Conservation (phyloP, 805 yeast species). For the Pichia insulana region DNA sequence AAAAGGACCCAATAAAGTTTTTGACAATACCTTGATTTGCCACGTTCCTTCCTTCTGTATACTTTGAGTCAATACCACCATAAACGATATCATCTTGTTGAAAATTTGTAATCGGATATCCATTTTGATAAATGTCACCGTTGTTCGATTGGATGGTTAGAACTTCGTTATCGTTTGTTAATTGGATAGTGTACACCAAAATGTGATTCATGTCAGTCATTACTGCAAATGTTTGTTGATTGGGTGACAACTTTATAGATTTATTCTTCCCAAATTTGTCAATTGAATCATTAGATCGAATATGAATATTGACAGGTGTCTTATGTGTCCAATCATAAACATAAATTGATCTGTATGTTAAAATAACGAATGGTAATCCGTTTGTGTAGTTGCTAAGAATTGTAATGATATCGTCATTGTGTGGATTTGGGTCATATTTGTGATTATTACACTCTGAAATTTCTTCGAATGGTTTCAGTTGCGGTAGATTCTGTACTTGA, state of each 20-base stretch:
- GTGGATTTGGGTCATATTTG: constrained; percentile 19
- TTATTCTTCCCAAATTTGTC: constrained; percentile 39
- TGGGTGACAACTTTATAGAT: constrained; percentile 29
- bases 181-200: constrained; percentile 34
- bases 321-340: constrained; percentile 34
- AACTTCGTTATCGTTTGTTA: constrained; percentile 24
- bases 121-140: constrained; percentile 28
- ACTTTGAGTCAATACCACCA: constrained; percentile 11
- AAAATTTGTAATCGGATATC: constrained; percentile 14
- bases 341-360: constrained; percentile 32
- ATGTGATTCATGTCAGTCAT: constrained; percentile 33
- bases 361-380: constrained; percentile 23
- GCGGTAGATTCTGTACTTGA: constrained; percentile 20
- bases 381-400: constrained; percentile 5
- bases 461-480: constrained; percentile 16
- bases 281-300: constrained; percentile 36
- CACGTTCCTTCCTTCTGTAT: neutral
- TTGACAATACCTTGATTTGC: constrained; percentile 16
- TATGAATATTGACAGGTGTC: constrained; percentile 40
- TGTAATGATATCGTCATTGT: constrained; percentile 18
- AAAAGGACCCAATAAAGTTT: constrained; percentile 21
- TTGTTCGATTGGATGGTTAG: constrained; percentile 23
- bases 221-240: constrained; percentile 32
- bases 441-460: constrained; percentile 9
- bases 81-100: constrained; percentile 5